Evolutionary conservation across 2,329 filamentous ascomycete species (phyloP), one percentile per base, ranked within the genome.

Genomic region (Colletotrichum gloeosporioides): DNA sequence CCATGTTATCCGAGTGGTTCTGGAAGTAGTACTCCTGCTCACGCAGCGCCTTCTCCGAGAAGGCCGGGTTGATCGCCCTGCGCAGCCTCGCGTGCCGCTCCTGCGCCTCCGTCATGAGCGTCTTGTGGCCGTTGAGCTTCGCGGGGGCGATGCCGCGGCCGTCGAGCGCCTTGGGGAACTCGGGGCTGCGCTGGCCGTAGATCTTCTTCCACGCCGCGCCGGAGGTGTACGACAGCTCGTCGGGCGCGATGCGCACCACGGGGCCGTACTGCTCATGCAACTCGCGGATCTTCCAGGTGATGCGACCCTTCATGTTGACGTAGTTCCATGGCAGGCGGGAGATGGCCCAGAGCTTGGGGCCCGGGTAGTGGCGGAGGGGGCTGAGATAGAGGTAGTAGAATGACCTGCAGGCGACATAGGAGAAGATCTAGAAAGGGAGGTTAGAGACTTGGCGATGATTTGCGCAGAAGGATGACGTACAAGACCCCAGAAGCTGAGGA

Each of bases 161-260:
- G 39, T 71, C 61, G 6, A 71, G 61, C 6, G 69, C 61, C 61
- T 71, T 71, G 69, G 69, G 61, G 22, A 57, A 71, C 22, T 71
- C 59, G 22, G 69, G 69, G 8, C 22, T 65, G 69, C 69, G 69
- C 59, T 71, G 69, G 53, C 83, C 84, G 71, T 86, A 87, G 29
- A 88, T 88, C 18, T 86, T 84, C 70, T 83, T 84, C 84, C 83
- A 87, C 2, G 83, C 84, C n/a, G 79, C 64, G 5, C 80, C 49
- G 6, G 81, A 81, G 18, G 81, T 83, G 74, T 86, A 87, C 3
- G 84, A 83, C 6, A 89, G 81, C 39, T 83, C 80, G 49, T 84
- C 82, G 1, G 87, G 87, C 1, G 80, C 82, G 10, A 86, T 79
- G 6, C 88, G 84, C 18, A 89, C 82, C 1, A 88, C 81, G 27